These are phyloP conservation scores for Colletotrichum australisinense DNA, from an alignment of 2,329 filamentous ascomycete genomes.

Conservation along the genomic window DNA sequence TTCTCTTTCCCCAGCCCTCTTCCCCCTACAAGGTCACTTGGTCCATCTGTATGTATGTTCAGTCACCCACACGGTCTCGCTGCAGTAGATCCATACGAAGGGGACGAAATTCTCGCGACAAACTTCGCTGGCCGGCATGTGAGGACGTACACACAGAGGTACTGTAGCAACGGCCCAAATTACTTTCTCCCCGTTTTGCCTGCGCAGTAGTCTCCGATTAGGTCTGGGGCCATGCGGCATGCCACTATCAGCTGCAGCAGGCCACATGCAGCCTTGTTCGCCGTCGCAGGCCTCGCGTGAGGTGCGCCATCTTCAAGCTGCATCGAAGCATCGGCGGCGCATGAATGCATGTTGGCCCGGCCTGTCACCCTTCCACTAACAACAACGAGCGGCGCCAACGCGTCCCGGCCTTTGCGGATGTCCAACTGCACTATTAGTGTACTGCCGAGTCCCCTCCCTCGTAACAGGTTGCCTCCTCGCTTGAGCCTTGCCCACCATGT, in stretches of 20 bases:
- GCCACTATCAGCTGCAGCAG: conserved; percentile 13
- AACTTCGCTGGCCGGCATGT: background rate
- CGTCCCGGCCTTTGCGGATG: background rate
- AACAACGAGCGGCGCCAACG: background rate
- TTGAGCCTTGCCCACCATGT: background rate
- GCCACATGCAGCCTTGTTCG: conserved; percentile 24
- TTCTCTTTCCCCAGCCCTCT: background rate
- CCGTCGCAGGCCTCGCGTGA: conserved; percentile 2
- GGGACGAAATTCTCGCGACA: background rate
- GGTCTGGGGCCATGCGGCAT: background rate
- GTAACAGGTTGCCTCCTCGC: conserved; percentile 17
- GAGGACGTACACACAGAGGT: background rate
- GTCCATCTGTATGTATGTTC: background rate
- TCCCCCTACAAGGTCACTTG: background rate
- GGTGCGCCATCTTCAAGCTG: conserved; percentile 14
- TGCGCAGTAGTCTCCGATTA: background rate
- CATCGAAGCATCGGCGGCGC: conserved; percentile 17
- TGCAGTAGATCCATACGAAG: background rate
- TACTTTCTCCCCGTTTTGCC: background rate
- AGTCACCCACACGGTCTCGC: background rate
- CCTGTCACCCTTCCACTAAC: background rate
- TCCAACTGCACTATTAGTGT: too few species aligned
- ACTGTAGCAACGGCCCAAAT: background rate
- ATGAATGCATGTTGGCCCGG: conserved; percentile 10
- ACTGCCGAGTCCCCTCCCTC: background rate